These are phyloP conservation scores for Chimonanthus salicifolius DNA, from an alignment of 164 flowering plant species.

Conservation along the genomic window DNA sequence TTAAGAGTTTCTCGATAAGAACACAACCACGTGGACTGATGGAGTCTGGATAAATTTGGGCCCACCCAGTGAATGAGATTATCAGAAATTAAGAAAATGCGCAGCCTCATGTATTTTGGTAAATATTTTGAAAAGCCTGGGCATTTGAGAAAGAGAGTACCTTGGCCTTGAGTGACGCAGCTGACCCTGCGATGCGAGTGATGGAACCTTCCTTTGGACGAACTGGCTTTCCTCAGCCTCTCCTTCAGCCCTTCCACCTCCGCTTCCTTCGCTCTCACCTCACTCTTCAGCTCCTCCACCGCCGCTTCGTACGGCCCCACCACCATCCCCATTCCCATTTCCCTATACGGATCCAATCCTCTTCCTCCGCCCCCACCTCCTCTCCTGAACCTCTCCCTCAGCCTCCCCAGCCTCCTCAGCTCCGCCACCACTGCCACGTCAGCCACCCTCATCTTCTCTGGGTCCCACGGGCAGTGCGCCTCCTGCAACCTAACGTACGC, in stretches of 20 bases:
- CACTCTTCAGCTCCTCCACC: slow-evolving; percentile 77
- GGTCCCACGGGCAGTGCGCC: slow-evolving; percentile 92
- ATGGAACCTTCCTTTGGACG: slow-evolving; percentile 30
- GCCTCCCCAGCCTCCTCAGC: slow-evolving; percentile 52
- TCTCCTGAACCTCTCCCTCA: slow-evolving; percentile 74
- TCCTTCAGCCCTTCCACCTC: slow-evolving; percentile 70
- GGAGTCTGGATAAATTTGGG: no score
- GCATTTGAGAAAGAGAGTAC: slow-evolving; percentile 9
- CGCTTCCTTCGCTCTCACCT: slow-evolving; percentile 61
- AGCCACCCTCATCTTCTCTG: slow-evolving; percentile 71
- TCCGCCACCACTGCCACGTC: slow-evolving; percentile 81
- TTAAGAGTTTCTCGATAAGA: no score
- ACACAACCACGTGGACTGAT: no score
- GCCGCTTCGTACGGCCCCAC: slow-evolving; percentile 91
- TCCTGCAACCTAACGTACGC: slow-evolving; percentile 74
- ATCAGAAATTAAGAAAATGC: no score
- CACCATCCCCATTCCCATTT: slow-evolving; percentile 26
- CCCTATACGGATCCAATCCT: slow-evolving; percentile 37
- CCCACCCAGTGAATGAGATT: no score
- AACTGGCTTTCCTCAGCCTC: slow-evolving; percentile 39
- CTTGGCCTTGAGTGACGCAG: slow-evolving; percentile 31
- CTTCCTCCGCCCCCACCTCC: slow-evolving; percentile 24
- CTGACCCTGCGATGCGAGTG: slow-evolving; percentile 47
- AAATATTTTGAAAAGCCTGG: no score
- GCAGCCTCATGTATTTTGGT: no score